Evolutionary conservation across 2,329 filamentous ascomycete genomes (phyloP).

Genomic region (Talaromyces amestolkiae): DNA sequence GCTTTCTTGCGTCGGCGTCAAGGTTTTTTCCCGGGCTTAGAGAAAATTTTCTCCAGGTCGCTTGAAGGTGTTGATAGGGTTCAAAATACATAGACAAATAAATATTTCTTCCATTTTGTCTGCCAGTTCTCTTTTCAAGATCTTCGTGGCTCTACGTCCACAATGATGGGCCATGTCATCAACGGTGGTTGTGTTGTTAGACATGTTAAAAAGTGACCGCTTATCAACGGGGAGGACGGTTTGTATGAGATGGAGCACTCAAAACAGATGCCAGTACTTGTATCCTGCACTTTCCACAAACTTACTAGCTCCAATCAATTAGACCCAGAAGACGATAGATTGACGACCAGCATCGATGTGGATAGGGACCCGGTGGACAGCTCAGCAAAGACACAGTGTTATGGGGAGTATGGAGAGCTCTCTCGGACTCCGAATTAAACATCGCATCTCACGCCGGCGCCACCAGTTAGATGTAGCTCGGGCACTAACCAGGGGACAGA

Average conservation of each 20-base stretch:
- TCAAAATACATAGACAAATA: neutral
- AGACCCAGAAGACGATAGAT: neutral
- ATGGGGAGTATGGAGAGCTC: neutral
- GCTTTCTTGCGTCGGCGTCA: neutral
- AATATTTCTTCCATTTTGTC: neutral
- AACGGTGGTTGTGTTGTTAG: neutral
- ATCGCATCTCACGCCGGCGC: conserved; percentile 6
- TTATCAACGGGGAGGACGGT: neutral
- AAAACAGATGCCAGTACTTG: neutral
- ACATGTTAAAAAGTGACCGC: neutral
- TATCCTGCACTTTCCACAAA: neutral
- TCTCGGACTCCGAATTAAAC: conserved; percentile 17
- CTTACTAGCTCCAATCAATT: neutral
- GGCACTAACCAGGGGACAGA: conserved; percentile 8
- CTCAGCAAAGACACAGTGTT: neutral
- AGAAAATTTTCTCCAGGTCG: neutral
- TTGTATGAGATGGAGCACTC: neutral
- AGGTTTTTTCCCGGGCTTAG: neutral
- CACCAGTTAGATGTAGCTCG: conserved; percentile 9
- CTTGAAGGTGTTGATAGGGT: neutral
- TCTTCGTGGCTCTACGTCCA: neutral
- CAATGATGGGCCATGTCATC: neutral
- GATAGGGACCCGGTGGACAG: conserved; percentile 11
- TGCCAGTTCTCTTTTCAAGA: neutral
- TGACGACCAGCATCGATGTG: neutral